Percentiles rank a stretch among this genome's conserved stretches.
Evolutionary conservation across 306 rosid genomes (phyloP).

Genomic region (apple (Malus domestica)): ASM211411v1 NC_041800.1:29688233-29688732

Average conservation of each 20-base stretch:
- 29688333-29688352: neutral
- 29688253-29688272: neutral
- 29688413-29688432: constrained; percentile 56
- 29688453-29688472: constrained; percentile 75
- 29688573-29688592: neutral
- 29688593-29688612: neutral
- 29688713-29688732: constrained; percentile 80
- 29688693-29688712: constrained; percentile 56
- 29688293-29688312: neutral
- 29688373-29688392: too few species aligned
- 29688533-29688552: constrained; percentile 63
- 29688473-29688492: constrained; percentile 74
- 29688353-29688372: too few species aligned
- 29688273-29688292: neutral
- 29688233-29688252: neutral
- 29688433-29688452: constrained; percentile 74
- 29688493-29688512: constrained; percentile 85
- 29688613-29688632: constrained; percentile 59
- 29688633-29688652: constrained; percentile 86
- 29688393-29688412: constrained; percentile 21
- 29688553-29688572: constrained; percentile 38
- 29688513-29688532: constrained; percentile 85
- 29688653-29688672: constrained; percentile 67
- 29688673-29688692: constrained; percentile 58
- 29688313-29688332: neutral